These are phyloP conservation scores for Sclerotinia glacialis DNA, from an alignment of 2,329 filamentous ascomycete species.

Conservation along the genomic window DNA sequence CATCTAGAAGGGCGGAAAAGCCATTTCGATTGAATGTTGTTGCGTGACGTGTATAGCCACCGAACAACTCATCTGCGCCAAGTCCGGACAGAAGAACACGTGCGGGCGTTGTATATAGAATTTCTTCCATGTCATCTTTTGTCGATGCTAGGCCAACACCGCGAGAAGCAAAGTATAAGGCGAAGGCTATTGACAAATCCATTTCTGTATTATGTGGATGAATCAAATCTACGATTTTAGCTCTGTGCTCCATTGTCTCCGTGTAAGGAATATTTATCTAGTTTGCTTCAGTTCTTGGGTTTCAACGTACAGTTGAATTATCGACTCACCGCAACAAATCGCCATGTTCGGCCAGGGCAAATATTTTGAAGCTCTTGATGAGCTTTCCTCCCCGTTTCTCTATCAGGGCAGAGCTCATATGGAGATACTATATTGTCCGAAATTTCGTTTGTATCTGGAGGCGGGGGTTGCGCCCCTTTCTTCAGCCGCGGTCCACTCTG, in stretches of 20 bases:
- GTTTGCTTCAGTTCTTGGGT: slow-evolving; percentile 21
- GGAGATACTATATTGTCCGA: slow-evolving; percentile 37
- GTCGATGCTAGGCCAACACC: slow-evolving; percentile 51
- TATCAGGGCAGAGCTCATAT: slow-evolving; percentile 86
- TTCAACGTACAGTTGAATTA: slow-evolving; percentile 17
- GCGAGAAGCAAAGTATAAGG: slow-evolving; percentile 90
- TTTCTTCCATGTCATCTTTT: slow-evolving; percentile 23
- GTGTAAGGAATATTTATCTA: slow-evolving; percentile 78
- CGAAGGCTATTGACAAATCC: slow-evolving; percentile 91
- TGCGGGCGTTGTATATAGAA: slow-evolving; percentile 63
- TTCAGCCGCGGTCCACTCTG: slow-evolving; percentile 40
- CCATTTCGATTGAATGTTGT: slow-evolving; percentile 69
- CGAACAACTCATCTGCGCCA: slow-evolving; percentile 94
- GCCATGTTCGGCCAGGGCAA: slow-evolving; percentile 72
- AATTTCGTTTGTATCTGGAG: background rate
- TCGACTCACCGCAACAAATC: slow-evolving; percentile 67
- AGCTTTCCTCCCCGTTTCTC: slow-evolving; percentile 78
- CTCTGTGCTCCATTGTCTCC: slow-evolving; percentile 67
- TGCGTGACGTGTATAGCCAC: slow-evolving; percentile 82
- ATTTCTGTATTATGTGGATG: slow-evolving; percentile 96
- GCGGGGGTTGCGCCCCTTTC: slow-evolving; percentile 10
- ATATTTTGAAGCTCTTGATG: slow-evolving; percentile 67
- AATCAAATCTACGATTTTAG: slow-evolving; percentile 72
- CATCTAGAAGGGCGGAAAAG: slow-evolving; percentile 69
- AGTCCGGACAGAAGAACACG: slow-evolving; percentile 87